Percentiles rank a stretch among this genome's conserved stretches.
These are phyloP conservation scores for Trifolium fragiferum DNA, from an alignment of 306 rosid species.

Conservation along the genomic window DNA sequence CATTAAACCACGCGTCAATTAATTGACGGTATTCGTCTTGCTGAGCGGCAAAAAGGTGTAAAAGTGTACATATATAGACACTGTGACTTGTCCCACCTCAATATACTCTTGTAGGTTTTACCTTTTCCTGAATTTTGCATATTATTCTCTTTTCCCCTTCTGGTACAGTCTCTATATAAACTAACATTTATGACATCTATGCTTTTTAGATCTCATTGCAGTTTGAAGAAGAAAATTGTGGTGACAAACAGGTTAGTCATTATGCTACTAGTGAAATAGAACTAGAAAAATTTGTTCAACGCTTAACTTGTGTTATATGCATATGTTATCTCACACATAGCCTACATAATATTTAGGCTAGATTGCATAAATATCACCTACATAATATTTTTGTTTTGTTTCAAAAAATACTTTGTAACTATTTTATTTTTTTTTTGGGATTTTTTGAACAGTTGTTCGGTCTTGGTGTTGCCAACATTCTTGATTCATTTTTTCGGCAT, in stretches of 20 bases:
- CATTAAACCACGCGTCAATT: conserved; percentile 89
- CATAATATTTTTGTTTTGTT: too few species aligned
- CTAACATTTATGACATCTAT: conserved; percentile 38
- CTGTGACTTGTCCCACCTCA: conserved; percentile 91
- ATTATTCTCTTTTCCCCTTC: conserved; percentile 34
- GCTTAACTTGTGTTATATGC: conserved; percentile 10
- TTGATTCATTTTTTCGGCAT: conserved; percentile 92
- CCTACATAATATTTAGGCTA: conserved; percentile 5
- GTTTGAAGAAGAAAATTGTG: conserved; percentile 75
- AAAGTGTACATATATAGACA: conserved; percentile 82
- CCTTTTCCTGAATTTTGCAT: conserved; percentile 38
- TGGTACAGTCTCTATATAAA: neutral
- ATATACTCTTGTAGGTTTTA: conserved; percentile 73
- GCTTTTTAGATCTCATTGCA: conserved; percentile 73
- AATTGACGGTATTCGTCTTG: conserved; percentile 93
- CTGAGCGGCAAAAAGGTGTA: conserved; percentile 71
- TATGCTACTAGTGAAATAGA: conserved; percentile 27
- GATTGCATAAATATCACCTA: conserved; percentile 22
- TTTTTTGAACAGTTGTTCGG: too few species aligned
- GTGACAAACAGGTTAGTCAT: conserved; percentile 84
- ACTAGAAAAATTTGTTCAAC: conserved; percentile 20
- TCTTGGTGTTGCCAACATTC: conserved; percentile 89
- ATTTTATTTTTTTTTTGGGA: too few species aligned
- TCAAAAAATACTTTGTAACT: too few species aligned
- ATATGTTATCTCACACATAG: conserved; percentile 4